Evolutionary conservation across 345 rosid species (phyloP), one percentile per base, ranked within the genome.

Genomic region (Stellera chamaejasme): DNA sequence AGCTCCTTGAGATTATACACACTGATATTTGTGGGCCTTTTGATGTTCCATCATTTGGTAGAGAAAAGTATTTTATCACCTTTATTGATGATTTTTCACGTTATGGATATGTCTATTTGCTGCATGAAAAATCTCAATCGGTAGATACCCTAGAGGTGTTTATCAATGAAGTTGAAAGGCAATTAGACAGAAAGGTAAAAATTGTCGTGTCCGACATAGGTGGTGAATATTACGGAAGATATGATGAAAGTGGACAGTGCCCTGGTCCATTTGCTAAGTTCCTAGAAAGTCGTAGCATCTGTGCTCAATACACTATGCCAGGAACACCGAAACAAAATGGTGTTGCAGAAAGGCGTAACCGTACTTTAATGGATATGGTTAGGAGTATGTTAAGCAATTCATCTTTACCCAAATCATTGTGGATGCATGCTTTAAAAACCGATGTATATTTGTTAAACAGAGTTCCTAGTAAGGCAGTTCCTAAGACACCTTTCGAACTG

Each of bases 81-180:
- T 50, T 68, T 52, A 68, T 62, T 23, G 59, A 62, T 68, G 39
- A 45, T 41, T 63, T 62, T 68, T 68, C 48, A n/a, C 7, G 19
- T 56, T 63, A 63, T 46, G 27, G 45, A 5, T 62, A 68, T 5
- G 27, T 45, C 45, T 67, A 61, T 55, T 16, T 67, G 23, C 25
- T 56, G 2, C 5, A 55, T 4, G 48, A 62, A 13, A 67, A 56
- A 36, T 68, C 52, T 56, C 39, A 68, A 62, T 12, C 45, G 0
- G 5, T 55, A 4, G 11, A 67, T 27, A 19, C 27, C 50, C 28
- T 67, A 11, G 56, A 67, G 52, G 51, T 54, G n/a, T 60, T 39
- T 32, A 28, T 48, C 12, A 54, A 48, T 27, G 50, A 66, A 16
- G 43, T 60, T 52, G 50, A 60, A 32, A 54, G 52, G 11, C 41